Percentiles rank a stretch among this genome's conserved stretches.
Evolutionary conservation across 2,329 filamentous ascomycete genomes (phyloP).

Genomic region (Chaetomium olivaceum): DNA sequence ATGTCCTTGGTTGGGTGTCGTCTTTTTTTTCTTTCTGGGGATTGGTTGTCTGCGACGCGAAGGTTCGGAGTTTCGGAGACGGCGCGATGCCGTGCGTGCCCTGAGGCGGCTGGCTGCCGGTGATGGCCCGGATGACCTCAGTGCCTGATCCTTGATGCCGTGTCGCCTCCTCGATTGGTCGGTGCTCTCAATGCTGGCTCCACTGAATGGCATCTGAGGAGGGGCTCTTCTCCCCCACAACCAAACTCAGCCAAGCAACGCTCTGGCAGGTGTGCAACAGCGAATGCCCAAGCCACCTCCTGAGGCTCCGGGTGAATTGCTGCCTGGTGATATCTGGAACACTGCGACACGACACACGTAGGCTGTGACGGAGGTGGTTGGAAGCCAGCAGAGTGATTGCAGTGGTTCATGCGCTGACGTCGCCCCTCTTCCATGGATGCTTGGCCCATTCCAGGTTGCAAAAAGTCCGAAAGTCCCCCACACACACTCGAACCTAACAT

Average conservation of each 20-base stretch:
- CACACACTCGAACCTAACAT: too few relatives aligned
- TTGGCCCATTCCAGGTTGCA: conserved; percentile 28
- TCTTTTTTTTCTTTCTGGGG: background rate
- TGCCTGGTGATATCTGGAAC: conserved; percentile 26
- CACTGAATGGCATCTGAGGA: conserved; percentile 1
- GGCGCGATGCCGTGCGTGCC: too few relatives aligned
- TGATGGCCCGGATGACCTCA: conserved; percentile 12
- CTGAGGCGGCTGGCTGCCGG: background rate
- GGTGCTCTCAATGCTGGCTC: background rate
- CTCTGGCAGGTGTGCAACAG: background rate
- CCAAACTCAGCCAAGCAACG: conserved; percentile 2
- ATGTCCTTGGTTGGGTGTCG: background rate
- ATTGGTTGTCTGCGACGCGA: background rate
- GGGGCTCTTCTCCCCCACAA: conserved; percentile 10
- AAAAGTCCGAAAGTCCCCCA: background rate
- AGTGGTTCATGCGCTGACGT: conserved; percentile 51
- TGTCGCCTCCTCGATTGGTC: background rate
- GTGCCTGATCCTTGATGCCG: background rate
- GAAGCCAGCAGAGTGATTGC: conserved; percentile 11
- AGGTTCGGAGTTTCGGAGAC: background rate
- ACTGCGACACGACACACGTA: conserved; percentile 23
- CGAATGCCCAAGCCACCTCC: conserved; percentile 30
- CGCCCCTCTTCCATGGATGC: conserved; percentile 34
- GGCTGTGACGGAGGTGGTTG: conserved; percentile 9
- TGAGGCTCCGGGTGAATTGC: conserved; percentile 27